phyloP scores from a whole-genome alignment of 2,329 filamentous ascomycete genomes.

The Fusarium sp. region DNA sequence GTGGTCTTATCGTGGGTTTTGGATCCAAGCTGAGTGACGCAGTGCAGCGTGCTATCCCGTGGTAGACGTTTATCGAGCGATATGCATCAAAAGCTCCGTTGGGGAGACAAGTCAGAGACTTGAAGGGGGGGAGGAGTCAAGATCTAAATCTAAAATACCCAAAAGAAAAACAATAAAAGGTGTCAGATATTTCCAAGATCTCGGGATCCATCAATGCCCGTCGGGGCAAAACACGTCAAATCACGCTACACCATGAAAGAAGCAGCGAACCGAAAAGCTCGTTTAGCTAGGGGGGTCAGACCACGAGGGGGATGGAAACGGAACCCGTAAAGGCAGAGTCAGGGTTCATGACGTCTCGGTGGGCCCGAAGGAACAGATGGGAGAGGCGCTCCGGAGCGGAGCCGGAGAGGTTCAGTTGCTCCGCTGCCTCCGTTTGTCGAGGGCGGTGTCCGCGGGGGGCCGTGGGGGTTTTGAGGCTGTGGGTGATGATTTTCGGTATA shows the following conservation, averaged over 20 bases:
- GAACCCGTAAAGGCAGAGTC: neutral
- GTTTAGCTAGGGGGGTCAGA: neutral
- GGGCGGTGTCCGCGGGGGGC: conserved; percentile 1
- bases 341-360: neutral
- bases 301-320: neutral
- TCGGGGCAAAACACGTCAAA: neutral
- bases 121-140: neutral
- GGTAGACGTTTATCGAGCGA: neutral
- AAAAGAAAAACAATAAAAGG: neutral
- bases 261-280: neutral
- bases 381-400: neutral
- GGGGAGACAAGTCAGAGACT: neutral
- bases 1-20: neutral
- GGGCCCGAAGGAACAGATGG: neutral
- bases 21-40: neutral
- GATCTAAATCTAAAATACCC: neutral
- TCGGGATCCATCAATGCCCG: neutral
- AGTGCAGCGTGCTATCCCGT: neutral
- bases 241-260: conserved; percentile 1
- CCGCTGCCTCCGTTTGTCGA: neutral
- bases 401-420: neutral
- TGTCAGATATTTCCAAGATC: neutral
- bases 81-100: neutral
- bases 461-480: neutral
- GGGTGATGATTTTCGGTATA: no score